Percentiles rank a stretch among this genome's conserved stretches.
Evolutionary conservation across 2,329 filamentous ascomycete genomes (phyloP).

Genomic region (Sordariomycetes sp.): DNA sequence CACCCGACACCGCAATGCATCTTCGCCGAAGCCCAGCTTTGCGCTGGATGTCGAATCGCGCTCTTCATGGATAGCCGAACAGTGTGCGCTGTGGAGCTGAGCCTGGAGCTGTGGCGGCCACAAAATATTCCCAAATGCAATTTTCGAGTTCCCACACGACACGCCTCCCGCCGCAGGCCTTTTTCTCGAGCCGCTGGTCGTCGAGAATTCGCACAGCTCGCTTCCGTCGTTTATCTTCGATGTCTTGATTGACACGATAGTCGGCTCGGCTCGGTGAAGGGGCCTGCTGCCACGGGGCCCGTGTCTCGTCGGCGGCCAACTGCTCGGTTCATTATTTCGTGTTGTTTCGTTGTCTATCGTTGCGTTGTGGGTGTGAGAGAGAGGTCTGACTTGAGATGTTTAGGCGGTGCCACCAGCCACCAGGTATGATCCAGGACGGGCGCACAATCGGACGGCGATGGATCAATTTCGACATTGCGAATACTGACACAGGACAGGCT

Average conservation of each 20-base stretch:
- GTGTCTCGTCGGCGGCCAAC: background rate
- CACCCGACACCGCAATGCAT: background rate
- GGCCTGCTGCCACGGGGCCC: background rate
- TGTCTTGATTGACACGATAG: background rate
- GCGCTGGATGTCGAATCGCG: background rate
- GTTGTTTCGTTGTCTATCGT: background rate
- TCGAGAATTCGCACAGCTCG: background rate
- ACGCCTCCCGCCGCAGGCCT: background rate
- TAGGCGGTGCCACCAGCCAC: conserved; percentile 62
- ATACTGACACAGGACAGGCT: conserved; percentile 36
- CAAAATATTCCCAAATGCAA: background rate
- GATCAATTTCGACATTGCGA: conserved; percentile 5
- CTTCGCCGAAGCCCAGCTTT: background rate
- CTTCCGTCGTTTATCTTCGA: background rate
- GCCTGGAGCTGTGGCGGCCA: background rate
- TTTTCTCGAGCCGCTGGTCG: background rate
- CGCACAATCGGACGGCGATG: conserved; percentile 6
- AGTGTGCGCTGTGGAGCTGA: background rate
- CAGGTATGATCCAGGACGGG: conserved; percentile 43
- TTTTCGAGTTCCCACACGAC: background rate
- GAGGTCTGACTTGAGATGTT: conserved; percentile 11
- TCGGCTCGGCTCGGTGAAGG: background rate
- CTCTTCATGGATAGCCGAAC: background rate
- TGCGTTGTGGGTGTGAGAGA: conserved; percentile 6
- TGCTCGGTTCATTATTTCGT: background rate